These are phyloP conservation scores for Rhizopus microsporus DNA, from an alignment of 371 early-diverging fungal species.

Conservation along the genomic window DNA sequence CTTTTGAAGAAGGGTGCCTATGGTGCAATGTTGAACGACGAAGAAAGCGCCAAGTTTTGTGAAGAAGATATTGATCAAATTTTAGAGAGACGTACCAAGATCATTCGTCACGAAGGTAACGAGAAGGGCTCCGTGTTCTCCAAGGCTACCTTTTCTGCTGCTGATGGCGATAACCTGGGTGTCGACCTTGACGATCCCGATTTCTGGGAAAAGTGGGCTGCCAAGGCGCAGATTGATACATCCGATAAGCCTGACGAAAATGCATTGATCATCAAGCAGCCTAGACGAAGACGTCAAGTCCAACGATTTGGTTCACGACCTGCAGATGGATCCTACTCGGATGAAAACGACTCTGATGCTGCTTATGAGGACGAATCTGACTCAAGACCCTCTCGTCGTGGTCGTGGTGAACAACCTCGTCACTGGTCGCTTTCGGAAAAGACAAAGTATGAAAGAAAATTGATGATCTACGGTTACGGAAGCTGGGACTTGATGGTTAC, in stretches of 20 bases:
- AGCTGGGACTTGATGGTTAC: constrained; percentile 71
- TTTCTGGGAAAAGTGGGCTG: constrained; percentile 96
- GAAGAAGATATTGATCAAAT: constrained; percentile 98
- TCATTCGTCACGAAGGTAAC: constrained; percentile 82
- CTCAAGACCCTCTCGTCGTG: background rate
- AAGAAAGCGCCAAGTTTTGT: constrained; percentile 82
- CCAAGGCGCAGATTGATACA: constrained; percentile 68
- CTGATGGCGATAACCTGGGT: constrained; percentile 18
- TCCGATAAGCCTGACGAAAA: constrained; percentile 53
- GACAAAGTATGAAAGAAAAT: constrained; percentile 74
- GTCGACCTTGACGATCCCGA: constrained; percentile 92
- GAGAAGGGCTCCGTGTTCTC: constrained; percentile 86
- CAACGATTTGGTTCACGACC: constrained; percentile 47
- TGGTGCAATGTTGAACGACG: constrained; percentile 88
- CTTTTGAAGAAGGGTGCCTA: constrained; percentile 91
- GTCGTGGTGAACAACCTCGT: constrained; percentile 36
- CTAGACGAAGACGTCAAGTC: constrained; percentile 62
- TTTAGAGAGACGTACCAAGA: constrained; percentile 86
- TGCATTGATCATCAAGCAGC: constrained; percentile 68
- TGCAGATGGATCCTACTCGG: constrained; percentile 28
- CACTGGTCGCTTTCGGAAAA: constrained; percentile 81
- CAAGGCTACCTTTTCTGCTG: constrained; percentile 89
- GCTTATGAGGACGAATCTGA: constrained; percentile 40
- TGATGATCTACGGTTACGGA: constrained; percentile 84
- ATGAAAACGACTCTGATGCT: constrained; percentile 40